Evolutionary conservation across 2,329 filamentous ascomycete genomes (phyloP).

Genomic region (Pseudocercospora crystallina): DNA sequence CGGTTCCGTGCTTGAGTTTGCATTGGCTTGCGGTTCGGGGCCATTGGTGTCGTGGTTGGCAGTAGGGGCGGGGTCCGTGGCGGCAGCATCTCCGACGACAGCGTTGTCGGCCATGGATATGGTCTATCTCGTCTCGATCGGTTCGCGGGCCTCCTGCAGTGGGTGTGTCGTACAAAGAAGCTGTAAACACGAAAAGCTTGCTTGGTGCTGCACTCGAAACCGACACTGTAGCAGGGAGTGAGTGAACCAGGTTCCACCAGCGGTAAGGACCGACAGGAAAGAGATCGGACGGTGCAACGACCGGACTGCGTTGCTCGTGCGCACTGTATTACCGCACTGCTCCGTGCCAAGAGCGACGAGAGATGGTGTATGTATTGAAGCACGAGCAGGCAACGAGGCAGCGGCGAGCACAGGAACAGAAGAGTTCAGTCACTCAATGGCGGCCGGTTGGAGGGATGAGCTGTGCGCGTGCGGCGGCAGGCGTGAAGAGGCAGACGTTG

Average conservation of each 20-base stretch:
- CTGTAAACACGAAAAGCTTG: background rate
- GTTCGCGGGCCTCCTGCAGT: background rate
- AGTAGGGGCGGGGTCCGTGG: background rate
- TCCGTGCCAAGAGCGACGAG: no score
- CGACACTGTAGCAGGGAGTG: background rate
- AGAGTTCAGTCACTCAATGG: no score
- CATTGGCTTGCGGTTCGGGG: constrained; percentile 4
- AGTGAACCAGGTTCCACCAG: constrained; percentile 13
- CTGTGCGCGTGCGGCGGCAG: no score
- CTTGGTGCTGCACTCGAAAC: background rate
- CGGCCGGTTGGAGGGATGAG: no score
- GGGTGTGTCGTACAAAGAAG: background rate
- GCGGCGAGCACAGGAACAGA: no score
- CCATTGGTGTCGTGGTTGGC: background rate
- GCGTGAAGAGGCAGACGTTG: no score
- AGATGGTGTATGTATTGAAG: no score
- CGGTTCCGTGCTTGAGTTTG: no score
- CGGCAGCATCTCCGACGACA: background rate
- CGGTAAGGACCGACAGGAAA: constrained; percentile 16
- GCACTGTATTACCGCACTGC: no score
- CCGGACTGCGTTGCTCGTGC: constrained; percentile 4
- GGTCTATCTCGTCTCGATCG: background rate
- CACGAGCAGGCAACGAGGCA: no score
- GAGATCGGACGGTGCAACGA: constrained; percentile 8
- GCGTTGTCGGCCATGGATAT: constrained; percentile 10